Conservation (phyloP, 345 rosid genomes). For the Pistacia vera region DNA sequence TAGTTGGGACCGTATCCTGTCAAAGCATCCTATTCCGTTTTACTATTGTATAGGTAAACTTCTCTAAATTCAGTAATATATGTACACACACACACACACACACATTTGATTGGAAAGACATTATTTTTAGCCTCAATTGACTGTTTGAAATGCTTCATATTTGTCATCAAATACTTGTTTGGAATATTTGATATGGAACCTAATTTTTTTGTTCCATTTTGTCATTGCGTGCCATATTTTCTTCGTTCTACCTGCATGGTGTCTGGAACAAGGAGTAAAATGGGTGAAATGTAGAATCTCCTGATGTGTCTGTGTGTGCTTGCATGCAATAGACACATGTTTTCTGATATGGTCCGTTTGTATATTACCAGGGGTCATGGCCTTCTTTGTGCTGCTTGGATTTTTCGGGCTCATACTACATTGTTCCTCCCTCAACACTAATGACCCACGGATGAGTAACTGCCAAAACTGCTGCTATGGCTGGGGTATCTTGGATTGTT, state of each 20-base stretch:
- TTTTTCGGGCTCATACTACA: constrained; percentile 86
- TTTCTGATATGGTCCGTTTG: constrained; percentile 11
- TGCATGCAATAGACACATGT: neutral
- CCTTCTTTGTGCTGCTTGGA: constrained; percentile 89
- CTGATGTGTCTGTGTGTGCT: neutral
- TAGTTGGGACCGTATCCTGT: constrained; percentile 90
- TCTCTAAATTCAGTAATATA: neutral
- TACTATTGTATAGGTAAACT: constrained; percentile 85
- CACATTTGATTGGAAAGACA: neutral
- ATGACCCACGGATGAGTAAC: constrained; percentile 88
- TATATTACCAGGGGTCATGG: constrained; percentile 64
- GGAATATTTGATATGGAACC: too few relatives aligned
- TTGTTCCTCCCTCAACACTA: constrained; percentile 76
- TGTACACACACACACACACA: neutral
- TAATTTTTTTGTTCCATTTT: too few relatives aligned
- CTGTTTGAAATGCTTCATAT: neutral
- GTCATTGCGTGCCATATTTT: neutral
- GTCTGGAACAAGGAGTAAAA: neutral
- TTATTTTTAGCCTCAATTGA: neutral
- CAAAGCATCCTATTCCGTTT: constrained; percentile 93
- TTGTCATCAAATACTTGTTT: neutral
- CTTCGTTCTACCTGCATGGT: neutral
- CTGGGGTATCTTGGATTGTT: constrained; percentile 94
- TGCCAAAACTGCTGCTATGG: constrained; percentile 98
- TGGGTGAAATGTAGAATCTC: neutral